Evolutionary conservation across 2,329 filamentous ascomycete genomes (phyloP), one percentile per base, ranked within the genome.

Genomic region (Fusarium sarcochroum): DNA sequence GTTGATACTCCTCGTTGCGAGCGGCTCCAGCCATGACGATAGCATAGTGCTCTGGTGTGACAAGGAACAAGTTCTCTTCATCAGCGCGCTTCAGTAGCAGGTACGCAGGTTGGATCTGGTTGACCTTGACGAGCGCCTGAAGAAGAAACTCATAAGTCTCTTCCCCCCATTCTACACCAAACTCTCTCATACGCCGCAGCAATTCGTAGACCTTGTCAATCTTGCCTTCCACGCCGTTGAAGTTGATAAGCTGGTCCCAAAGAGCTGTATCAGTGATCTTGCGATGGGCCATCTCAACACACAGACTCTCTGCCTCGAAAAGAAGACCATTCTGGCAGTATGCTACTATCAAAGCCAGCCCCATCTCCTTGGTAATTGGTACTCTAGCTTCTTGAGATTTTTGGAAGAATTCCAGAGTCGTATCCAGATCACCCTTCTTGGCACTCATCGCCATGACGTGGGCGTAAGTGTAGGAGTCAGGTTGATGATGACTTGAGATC

Each of bases 161-260:
- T 8, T 79, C 72, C 63, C 87, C 78, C 79, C 85, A 87, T 11
- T 81, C 74, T 14, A 89, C 73, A 1, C 78, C 73, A 38, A 79
- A 75, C 14, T 80, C 76, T 21, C 80, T 81, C 87, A 89, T 89
- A 35, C 73, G 63, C 35, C 79, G 77, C 21, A 88, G 78, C 8
- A 87, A 58, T 6, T 78, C 80, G 70, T 87, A 84, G 53, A 87
- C 80, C 47, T 80, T 79, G n/a, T 75, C 75, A 8, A 88, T 76
- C 52, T 85, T 82, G 56, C 90, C 86, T 8, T 86, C 84, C 56
- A 87, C 81, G 8, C 92, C 92, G 76, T 93, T 86, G 63, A 91
- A 87, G 57, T 86, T 84, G 6, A 98, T 81, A 32, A 98, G 80
- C 53, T 88, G 84, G 75, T 98, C 97, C 92, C 93, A 98, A 74